These are phyloP conservation scores for Nigrospora osmanthi DNA, from an alignment of 2,329 filamentous ascomycete genomes.

Conservation along the genomic window DNA sequence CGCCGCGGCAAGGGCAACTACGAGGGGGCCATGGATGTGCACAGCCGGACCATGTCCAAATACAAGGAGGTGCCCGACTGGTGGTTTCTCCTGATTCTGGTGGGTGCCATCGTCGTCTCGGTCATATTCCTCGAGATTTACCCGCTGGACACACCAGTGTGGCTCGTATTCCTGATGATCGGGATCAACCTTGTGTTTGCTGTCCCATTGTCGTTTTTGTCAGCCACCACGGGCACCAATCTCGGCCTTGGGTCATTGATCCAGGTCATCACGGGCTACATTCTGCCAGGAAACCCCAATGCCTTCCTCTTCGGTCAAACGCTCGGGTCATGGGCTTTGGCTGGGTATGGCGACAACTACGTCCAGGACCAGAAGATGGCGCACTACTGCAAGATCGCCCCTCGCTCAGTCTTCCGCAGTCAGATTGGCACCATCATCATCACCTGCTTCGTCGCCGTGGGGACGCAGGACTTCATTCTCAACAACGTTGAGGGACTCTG, in stretches of 20 bases:
- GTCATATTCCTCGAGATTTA: constrained; percentile 37
- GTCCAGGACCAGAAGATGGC: constrained; percentile 21
- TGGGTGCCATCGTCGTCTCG: constrained; percentile 36
- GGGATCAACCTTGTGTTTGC: constrained; percentile 41
- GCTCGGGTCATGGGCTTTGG: constrained; percentile 20
- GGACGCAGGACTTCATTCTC: constrained; percentile 29
- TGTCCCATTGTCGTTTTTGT: constrained; percentile 43
- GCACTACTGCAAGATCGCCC: constrained; percentile 23
- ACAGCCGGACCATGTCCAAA: constrained; percentile 43
- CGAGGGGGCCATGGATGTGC: constrained; percentile 34
- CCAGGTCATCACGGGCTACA: constrained; percentile 44
- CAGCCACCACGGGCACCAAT: constrained; percentile 43
- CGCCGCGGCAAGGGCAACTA: constrained; percentile 29
- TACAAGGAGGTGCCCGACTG: constrained; percentile 44
- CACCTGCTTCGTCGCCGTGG: constrained; percentile 41
- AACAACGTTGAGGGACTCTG: constrained; percentile 22
- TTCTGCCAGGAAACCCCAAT: constrained; percentile 39
- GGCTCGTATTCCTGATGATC: constrained; percentile 43
- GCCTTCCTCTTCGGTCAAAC: constrained; percentile 49
- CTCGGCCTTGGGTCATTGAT: constrained; percentile 44
- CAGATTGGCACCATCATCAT: constrained; percentile 23
- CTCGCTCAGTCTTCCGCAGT: constrained; percentile 22
- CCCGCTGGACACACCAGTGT: constrained; percentile 42
- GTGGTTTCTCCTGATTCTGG: constrained; percentile 39
- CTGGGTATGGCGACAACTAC: constrained; percentile 20